Evolutionary conservation across 768 basidiomycete genomes (phyloP).

Genomic region (Thelephora aurantiotincta): DNA sequence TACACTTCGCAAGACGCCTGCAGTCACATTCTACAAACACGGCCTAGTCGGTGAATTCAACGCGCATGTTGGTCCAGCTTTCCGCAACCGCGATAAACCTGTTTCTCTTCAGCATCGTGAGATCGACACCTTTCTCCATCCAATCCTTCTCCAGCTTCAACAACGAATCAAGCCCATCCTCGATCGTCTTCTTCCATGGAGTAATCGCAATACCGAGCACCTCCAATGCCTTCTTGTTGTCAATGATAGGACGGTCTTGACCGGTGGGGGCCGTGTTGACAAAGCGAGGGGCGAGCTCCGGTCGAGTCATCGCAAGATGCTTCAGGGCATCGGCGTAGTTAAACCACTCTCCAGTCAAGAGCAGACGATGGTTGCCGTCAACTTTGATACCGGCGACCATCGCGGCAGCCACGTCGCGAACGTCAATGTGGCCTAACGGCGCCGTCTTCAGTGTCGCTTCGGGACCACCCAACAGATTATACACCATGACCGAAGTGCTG

Average conservation of each 20-base stretch:
- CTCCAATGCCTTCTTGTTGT: constrained; percentile 7
- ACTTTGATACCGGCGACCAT: not conserved
- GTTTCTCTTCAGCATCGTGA: too few relatives aligned
- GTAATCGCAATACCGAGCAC: constrained; percentile 8
- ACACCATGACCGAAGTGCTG: constrained; percentile 14
- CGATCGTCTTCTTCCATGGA: constrained; percentile 6
- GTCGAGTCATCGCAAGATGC: constrained; percentile 4
- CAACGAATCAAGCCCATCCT: too few relatives aligned
- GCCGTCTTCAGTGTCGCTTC: constrained; percentile 12
- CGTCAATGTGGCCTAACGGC: constrained; percentile 22
- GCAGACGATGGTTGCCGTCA: constrained; percentile 5
- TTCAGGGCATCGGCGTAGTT: constrained; percentile 1
- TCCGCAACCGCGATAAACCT: constrained; percentile 6
- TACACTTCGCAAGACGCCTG: too few relatives aligned
- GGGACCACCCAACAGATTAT: constrained; percentile 3
- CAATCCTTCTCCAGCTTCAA: too few relatives aligned
- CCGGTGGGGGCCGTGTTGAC: not conserved
- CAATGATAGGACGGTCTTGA: constrained; percentile 5
- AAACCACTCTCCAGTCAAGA: constrained; percentile 4
- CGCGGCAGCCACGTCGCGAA: too few relatives aligned
- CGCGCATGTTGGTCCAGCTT: too few relatives aligned
- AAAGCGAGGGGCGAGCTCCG: constrained; percentile 5
- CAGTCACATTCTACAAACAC: too few relatives aligned
- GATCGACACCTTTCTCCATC: not conserved
- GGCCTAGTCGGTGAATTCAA: too few relatives aligned